Evolutionary conservation across 1,284 basidiomycete species (phyloP).

Genomic region (Cryptococcus maquisensis): DNA sequence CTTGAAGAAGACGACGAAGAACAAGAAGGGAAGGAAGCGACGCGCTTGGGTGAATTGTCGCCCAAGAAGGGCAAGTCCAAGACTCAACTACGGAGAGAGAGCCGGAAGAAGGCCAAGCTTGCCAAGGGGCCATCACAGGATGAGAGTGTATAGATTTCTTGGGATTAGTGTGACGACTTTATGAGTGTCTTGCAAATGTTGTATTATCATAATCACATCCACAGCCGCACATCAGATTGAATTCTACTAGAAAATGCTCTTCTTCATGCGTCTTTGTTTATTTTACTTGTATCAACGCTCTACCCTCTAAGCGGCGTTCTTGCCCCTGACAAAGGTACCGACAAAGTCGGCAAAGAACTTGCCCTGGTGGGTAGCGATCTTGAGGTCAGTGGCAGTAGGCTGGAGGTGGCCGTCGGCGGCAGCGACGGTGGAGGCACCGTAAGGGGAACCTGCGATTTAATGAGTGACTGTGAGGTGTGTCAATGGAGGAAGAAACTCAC

Average conservation of each 20-base stretch:
- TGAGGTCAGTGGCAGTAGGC: slow-evolving; percentile 61
- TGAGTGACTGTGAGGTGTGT: slow-evolving; percentile 40
- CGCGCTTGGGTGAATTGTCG: not conserved
- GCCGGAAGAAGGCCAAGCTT: slow-evolving; percentile 19
- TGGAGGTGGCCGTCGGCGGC: slow-evolving; percentile 60
- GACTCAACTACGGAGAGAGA: slow-evolving; percentile 7
- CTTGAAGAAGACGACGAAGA: slow-evolving; percentile 1
- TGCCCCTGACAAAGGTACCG: slow-evolving; percentile 40
- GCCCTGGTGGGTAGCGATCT: slow-evolving; percentile 63
- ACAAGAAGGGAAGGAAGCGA: not conserved
- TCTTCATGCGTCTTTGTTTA: too few relatives aligned
- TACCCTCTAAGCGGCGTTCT: slow-evolving; percentile 9
- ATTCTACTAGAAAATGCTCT: too few relatives aligned
- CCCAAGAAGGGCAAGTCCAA: not conserved
- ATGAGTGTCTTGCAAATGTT: too few relatives aligned
- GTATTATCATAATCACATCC: too few relatives aligned
- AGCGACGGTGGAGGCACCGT: slow-evolving; percentile 66
- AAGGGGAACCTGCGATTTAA: slow-evolving; percentile 52
- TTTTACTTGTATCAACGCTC: too few relatives aligned
- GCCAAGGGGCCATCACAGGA: not conserved
- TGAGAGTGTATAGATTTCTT: too few relatives aligned
- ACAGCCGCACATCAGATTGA: too few relatives aligned
- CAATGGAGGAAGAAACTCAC: too few relatives aligned
- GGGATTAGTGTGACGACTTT: too few relatives aligned
- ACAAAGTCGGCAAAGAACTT: slow-evolving; percentile 46